Percentiles rank a stretch among this genome's conserved stretches.
phyloP scores from a whole-genome alignment of 2,329 filamentous ascomycete species.

The Penicillium expansum region DNA sequence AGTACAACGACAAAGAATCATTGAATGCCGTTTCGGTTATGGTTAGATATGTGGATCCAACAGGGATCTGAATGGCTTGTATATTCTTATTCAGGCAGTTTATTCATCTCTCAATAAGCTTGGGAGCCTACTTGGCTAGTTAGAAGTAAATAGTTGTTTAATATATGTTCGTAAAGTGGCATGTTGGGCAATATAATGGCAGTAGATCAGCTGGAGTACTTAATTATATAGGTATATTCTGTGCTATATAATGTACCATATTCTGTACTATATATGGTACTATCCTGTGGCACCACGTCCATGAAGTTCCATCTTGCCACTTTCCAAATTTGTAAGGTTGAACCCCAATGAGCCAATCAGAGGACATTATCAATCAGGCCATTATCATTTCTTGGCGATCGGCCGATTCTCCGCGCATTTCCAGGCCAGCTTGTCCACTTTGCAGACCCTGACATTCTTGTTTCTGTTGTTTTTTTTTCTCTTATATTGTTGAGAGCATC shows the following conservation, averaged over 20 bases:
- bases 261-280: background rate
- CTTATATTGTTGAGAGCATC: background rate
- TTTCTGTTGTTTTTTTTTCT: background rate
- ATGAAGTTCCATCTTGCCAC: background rate
- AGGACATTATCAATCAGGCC: background rate
- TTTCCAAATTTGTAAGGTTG: background rate
- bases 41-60: background rate
- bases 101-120: background rate
- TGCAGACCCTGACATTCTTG: background rate
- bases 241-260: too few relatives aligned
- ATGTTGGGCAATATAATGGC: background rate
- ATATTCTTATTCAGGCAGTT: background rate
- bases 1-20: background rate
- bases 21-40: background rate
- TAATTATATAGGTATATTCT: background rate
- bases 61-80: background rate
- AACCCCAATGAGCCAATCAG: constrained; percentile 5
- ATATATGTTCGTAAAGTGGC: background rate
- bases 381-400: constrained; percentile 11
- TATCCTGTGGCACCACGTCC: background rate
- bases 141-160: background rate
- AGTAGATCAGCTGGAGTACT: background rate
- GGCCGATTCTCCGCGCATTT: constrained; percentile 10
- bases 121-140: background rate
- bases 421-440: constrained; percentile 13